Conservation (phyloP, 805 yeast genomes). For the Komagataella pastoris region DNA sequence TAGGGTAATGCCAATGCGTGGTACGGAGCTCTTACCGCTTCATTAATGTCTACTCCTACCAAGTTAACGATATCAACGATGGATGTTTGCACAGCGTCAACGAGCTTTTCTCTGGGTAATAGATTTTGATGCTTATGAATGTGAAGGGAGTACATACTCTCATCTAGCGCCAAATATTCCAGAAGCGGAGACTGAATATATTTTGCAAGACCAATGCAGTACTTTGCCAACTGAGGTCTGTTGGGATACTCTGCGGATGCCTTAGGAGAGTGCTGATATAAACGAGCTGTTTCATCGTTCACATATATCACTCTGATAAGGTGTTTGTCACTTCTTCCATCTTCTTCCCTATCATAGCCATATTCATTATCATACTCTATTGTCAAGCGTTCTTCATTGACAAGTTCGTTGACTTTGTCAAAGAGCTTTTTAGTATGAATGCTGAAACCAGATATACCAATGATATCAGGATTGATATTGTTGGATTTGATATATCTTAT, state of each 20-base stretch:
- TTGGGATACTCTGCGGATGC: slow-evolving; percentile 75
- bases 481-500: slow-evolving; percentile 35
- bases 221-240: slow-evolving; percentile 65
- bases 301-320: slow-evolving; percentile 66
- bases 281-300: slow-evolving; percentile 85
- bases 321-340: slow-evolving; percentile 24
- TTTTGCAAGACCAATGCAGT: slow-evolving; percentile 82
- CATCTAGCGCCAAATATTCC: slow-evolving; percentile 74
- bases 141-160: slow-evolving; percentile 54
- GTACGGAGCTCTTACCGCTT: slow-evolving; percentile 68
- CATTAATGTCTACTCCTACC: slow-evolving; percentile 90
- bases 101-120: slow-evolving; percentile 47
- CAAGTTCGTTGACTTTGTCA: slow-evolving; percentile 39
- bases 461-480: slow-evolving; percentile 71
- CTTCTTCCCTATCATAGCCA: slow-evolving; percentile 16
- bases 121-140: slow-evolving; percentile 62
- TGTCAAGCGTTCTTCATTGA: slow-evolving; percentile 32
- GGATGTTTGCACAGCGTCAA: slow-evolving; percentile 59
- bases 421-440: slow-evolving; percentile 53
- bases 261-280: slow-evolving; percentile 68
- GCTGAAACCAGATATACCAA: slow-evolving; percentile 81
- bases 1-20: slow-evolving; percentile 60
- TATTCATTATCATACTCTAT: slow-evolving; percentile 11
- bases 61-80: slow-evolving; percentile 83
- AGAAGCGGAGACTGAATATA: slow-evolving; percentile 86